phyloP scores from a whole-genome alignment of 2,329 filamentous ascomycete genomes.

The Trematosphaeria pertusa region DNA sequence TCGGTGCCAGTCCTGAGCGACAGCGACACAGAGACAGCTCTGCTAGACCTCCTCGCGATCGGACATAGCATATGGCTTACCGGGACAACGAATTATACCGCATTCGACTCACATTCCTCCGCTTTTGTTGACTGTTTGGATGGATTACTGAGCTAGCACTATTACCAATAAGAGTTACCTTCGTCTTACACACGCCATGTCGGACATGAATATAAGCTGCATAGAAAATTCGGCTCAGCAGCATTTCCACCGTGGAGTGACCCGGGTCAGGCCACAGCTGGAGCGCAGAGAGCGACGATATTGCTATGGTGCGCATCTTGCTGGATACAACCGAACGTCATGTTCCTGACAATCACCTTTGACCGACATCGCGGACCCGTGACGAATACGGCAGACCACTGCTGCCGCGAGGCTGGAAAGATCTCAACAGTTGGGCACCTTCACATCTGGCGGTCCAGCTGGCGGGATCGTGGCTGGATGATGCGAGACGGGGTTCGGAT shows the following conservation, averaged over 20 bases:
- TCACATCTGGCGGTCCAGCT: not conserved
- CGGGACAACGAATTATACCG: constrained; percentile 24
- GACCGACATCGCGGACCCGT: constrained; percentile 5
- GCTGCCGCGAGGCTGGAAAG: no score
- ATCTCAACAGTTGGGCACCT: constrained; percentile 7
- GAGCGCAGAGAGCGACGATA: constrained; percentile 4
- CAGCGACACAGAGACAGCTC: constrained; percentile 14
- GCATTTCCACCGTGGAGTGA: constrained; percentile 10
- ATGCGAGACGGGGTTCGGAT: constrained; percentile 23
- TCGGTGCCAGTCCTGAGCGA: constrained; percentile 22
- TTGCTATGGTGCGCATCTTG: constrained; percentile 1
- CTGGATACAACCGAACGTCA: constrained; percentile 13
- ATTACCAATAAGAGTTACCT: no score
- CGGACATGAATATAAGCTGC: constrained; percentile 17
- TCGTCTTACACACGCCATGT: no score
- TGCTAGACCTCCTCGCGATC: constrained; percentile 23
- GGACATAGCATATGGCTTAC: constrained; percentile 26
- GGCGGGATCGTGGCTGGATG: constrained; percentile 14
- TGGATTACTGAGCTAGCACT: constrained; percentile 19
- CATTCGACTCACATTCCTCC: constrained; percentile 23
- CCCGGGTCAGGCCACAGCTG: constrained; percentile 4
- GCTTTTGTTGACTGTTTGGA: constrained; percentile 25
- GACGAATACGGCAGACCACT: constrained; percentile 1
- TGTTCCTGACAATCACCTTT: constrained; percentile 22
- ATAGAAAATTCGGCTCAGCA: constrained; percentile 18